Base-by-base conservation (phyloP, 2,329 filamentous ascomycete species). In the Cladosporium sp. region DNA sequence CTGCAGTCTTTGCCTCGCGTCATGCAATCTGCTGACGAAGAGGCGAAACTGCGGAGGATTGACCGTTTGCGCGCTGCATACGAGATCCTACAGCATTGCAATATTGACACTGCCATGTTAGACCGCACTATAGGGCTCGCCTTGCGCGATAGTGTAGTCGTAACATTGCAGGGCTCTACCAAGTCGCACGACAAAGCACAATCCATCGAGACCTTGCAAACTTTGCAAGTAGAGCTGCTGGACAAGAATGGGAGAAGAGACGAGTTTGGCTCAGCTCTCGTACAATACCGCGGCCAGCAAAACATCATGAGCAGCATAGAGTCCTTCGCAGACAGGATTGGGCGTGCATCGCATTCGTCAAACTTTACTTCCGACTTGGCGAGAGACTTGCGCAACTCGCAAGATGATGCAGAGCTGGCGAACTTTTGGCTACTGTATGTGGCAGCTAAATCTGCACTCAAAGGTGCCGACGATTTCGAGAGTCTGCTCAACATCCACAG, bases 21-120 rank as follows among this genome's bases (percentile, higher is more conserved):
- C 16, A 93, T 97, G 88, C 92, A 94, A 75, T 87, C 88, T 10
- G 90, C 88, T 70, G 93, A 98, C 71, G 92, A 97, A 70, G 83
- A 83, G n/a, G 82, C 85, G 30, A 96, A 96, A 75, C 84, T 88
- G 67, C 84, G 85, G 64, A 88, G 89, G 1, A 85, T 98, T 28
- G 84, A 85, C 30, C 91, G 94, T 68, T 84, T 99, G n/a, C 86
- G 89, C 16, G 89, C 88, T 57, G 88, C 91, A 0, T 88, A 92
- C 61, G 83, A 86, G 32, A 76, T 94, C 8, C 80, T 95, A 23
- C 85, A 84, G 21, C 81, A 84, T 5, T 81, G 91, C 21, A 85
- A 87, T 5, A 82, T 89, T 26, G 85, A 88, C 64, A 90, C 89
- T 0, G 82, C 85, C 0, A 86, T 89, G 0, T 78, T 96, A 4